Base-by-base conservation (phyloP, 2,329 filamentous ascomycete genomes). In the Aspergillus japonicus region DNA sequence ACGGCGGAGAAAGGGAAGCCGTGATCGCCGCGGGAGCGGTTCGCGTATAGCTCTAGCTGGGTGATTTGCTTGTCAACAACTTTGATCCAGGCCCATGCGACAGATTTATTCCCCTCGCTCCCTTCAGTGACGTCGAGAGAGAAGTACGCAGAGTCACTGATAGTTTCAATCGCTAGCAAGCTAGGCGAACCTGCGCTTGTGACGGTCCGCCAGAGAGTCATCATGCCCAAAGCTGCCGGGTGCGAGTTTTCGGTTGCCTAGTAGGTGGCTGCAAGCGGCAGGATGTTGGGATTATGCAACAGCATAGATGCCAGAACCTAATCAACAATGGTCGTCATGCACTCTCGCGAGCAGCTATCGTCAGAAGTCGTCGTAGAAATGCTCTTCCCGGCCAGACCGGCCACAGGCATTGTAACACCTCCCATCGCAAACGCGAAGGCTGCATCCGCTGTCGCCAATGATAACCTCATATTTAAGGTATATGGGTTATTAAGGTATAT, bases 11-110 rank as follows among this genome's bases (percentile, higher is more conserved):
- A 47, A 14, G 52, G 29, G 44, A 47, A 56, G 16, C 53, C 53
- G n/a, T 56, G 26, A n/a, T 49, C 53, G 16, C 53, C 53, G 2
- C 53, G 53, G 6, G 42, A 56, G 44, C 39, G 53, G 44, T 56
- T 56, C 10, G 49, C 33, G 47, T 33, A 56, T 2, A 56, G 4
- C 21, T 56, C 53, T 21, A 56, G 29, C 39, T 56, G 33, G 53
- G 53, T 49, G 24, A 49, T 56, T 31, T 56, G 42, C 12, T 31
- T 35, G 42, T 56, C 10, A 5, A 49, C 10, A 4, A 56, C 53
- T 24, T 56, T 56, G 24, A 56, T 33, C 53, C 35, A 14, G n/a
- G 35, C 35, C 35, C 53, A 31, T 14, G 48, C 11, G 26, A 55
- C 19, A 16, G 53, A 47, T 47, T 48, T 6, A 19, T 11, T 35